Evolutionary conservation across 257 asterid genomes (phyloP).

Genomic region (Misopates orontium): DNA sequence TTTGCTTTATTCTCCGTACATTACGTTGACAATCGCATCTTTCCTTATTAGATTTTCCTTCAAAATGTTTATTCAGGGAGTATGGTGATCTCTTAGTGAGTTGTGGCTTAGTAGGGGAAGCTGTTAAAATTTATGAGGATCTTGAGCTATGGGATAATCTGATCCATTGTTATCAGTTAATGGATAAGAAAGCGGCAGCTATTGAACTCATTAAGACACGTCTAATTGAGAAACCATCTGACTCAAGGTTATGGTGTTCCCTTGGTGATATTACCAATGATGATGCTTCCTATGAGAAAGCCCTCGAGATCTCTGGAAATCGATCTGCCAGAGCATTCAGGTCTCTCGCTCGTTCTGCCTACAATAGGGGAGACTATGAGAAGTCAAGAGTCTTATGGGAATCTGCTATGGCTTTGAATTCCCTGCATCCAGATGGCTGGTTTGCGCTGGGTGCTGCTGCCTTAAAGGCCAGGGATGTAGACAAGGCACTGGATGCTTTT

Average conservation of each 20-base stretch:
- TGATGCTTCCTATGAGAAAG: constrained; percentile 73
- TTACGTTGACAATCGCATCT: constrained; percentile 1
- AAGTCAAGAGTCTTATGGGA: constrained; percentile 78
- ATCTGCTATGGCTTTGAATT: constrained; percentile 85
- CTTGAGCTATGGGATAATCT: constrained; percentile 98
- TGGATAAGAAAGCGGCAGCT: constrained; percentile 93
- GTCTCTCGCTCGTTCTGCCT: constrained; percentile 92
- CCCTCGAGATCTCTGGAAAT: constrained; percentile 77
- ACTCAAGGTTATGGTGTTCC: constrained; percentile 91
- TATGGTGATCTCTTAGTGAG: constrained; percentile 85
- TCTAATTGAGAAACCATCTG: constrained; percentile 65
- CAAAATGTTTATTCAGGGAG: constrained; percentile 55
- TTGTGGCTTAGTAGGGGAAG: constrained; percentile 90
- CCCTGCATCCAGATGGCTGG: constrained; percentile 94
- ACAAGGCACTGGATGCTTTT: constrained; percentile 85
- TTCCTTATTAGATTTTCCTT: background rate
- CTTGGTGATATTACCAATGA: constrained; percentile 87
- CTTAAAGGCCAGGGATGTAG: constrained; percentile 74
- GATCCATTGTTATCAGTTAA: constrained; percentile 70
- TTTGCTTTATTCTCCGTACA: constrained; percentile 16
- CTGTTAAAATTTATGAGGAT: constrained; percentile 75
- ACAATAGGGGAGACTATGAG: constrained; percentile 76
- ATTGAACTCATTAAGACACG: constrained; percentile 73
- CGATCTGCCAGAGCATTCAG: constrained; percentile 86
- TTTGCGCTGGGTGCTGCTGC: constrained; percentile 96